phyloP scores from a whole-genome alignment of 179 eudicot species.

The Patellifolia procumbens region DNA sequence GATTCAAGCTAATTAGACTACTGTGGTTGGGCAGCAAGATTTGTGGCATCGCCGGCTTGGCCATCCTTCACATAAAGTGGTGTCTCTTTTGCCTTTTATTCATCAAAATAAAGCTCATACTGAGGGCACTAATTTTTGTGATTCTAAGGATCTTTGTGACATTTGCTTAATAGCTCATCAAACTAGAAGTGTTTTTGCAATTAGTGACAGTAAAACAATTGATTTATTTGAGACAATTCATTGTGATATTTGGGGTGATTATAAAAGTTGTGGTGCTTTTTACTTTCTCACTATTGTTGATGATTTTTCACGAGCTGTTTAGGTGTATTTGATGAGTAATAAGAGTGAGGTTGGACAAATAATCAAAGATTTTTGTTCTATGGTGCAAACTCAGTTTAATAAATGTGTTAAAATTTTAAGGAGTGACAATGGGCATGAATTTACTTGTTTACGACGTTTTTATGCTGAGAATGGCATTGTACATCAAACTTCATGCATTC shows the following conservation, averaged over 20 bases:
- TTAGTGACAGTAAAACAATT: background rate
- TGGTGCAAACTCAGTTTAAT: background rate
- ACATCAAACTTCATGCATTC: background rate
- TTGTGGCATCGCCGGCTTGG: background rate
- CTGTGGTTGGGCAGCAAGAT: background rate
- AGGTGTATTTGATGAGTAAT: background rate
- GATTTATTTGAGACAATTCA: background rate
- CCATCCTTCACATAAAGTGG: background rate
- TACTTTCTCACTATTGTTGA: conserved; percentile 9
- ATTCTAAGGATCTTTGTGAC: background rate
- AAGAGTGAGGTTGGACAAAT: background rate
- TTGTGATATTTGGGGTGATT: conserved; percentile 8
- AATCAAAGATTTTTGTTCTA: background rate
- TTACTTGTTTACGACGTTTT: background rate
- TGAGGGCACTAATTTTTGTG: background rate
- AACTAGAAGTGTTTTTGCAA: background rate
- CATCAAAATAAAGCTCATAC: background rate
- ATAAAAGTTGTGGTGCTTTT: background rate
- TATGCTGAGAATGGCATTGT: background rate
- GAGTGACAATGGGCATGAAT: conserved; percentile 15
- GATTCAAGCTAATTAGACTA: background rate
- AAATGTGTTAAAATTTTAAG: background rate
- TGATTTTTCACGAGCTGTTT: background rate
- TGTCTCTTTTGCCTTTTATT: background rate
- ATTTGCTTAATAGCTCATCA: conserved; percentile 8